Conservation (phyloP, 2,329 filamentous ascomycete genomes). For the Cryoendolithus antarcticus region DNA sequence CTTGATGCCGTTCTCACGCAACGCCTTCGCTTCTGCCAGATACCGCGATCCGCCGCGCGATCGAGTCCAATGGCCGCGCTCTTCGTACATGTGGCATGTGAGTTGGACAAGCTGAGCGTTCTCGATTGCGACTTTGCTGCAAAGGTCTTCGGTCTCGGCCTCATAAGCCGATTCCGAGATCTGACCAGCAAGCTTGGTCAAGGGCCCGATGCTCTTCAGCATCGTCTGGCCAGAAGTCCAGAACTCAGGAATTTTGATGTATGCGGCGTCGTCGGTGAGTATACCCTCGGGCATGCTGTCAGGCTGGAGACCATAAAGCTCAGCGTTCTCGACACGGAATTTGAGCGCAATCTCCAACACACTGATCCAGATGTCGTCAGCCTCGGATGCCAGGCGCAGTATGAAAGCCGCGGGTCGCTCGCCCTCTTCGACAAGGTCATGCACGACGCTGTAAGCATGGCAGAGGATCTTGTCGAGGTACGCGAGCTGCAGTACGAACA, state of each 20-base stretch:
- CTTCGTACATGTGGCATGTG: constrained; percentile 45
- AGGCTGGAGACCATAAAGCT: constrained; percentile 58
- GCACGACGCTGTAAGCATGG: constrained; percentile 10
- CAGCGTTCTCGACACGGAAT: constrained; percentile 60
- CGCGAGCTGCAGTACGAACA: constrained; percentile 49
- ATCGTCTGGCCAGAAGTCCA: constrained; percentile 63
- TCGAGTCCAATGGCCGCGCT: constrained; percentile 47
- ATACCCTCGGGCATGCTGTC: constrained; percentile 45
- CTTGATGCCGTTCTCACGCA: constrained; percentile 30
- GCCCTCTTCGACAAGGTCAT: constrained; percentile 11
- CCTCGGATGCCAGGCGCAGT: constrained; percentile 45
- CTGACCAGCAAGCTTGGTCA: constrained; percentile 30
- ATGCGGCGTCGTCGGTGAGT: constrained; percentile 42
- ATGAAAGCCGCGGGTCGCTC: constrained; percentile 28
- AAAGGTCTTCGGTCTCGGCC: constrained; percentile 17
- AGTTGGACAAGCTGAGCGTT: constrained; percentile 44
- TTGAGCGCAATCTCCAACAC: constrained; percentile 51
- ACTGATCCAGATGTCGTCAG: constrained; percentile 59
- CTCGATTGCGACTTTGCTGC: constrained; percentile 39
- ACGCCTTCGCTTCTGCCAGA: constrained; percentile 35
- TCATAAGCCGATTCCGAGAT: constrained; percentile 29
- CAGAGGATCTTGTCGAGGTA: constrained; percentile 16
- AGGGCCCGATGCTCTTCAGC: constrained; percentile 24
- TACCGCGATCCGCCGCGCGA: constrained; percentile 39
- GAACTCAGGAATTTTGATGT: constrained; percentile 56